phyloP scores from a whole-genome alignment of 768 basidiomycete species.

The Arthromyces matolae region DNA sequence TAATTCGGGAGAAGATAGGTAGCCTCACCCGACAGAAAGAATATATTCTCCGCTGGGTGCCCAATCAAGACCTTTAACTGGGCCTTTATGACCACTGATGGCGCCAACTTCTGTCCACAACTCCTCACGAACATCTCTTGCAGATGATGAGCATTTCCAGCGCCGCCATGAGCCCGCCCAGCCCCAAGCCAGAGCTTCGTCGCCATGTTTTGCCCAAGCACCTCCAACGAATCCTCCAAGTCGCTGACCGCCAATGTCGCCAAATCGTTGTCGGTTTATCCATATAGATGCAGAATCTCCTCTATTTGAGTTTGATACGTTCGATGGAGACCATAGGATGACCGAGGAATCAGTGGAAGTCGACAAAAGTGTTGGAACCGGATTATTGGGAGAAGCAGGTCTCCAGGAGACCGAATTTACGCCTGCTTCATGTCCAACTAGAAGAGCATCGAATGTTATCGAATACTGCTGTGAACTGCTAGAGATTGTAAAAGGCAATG shows the following conservation, averaged over 20 bases:
- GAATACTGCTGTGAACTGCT: slow-evolving; percentile 52
- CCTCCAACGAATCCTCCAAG: slow-evolving; percentile 92
- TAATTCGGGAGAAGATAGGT: background rate
- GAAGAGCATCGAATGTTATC: slow-evolving; percentile 88
- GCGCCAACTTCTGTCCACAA: slow-evolving; percentile 78
- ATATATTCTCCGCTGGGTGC: slow-evolving; percentile 83
- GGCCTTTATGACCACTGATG: slow-evolving; percentile 78
- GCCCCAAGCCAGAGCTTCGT: slow-evolving; percentile 77
- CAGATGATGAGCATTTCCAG: slow-evolving; percentile 51
- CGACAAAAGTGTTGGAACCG: slow-evolving; percentile 66
- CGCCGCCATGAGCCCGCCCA: slow-evolving; percentile 95
- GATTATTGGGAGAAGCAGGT: slow-evolving; percentile 29
- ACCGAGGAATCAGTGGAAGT: slow-evolving; percentile 94
- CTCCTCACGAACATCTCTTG: slow-evolving; percentile 28
- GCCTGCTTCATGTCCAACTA: slow-evolving; percentile 94
- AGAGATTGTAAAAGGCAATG: slow-evolving; percentile 1
- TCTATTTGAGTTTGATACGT: slow-evolving; percentile 32
- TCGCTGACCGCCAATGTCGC: slow-evolving; percentile 89
- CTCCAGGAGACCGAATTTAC: slow-evolving; percentile 89
- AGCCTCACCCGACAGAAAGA: slow-evolving; percentile 73
- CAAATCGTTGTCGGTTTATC: slow-evolving; percentile 89
- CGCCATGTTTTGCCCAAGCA: slow-evolving; percentile 64
- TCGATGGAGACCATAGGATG: slow-evolving; percentile 89
- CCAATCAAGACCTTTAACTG: slow-evolving; percentile 82
- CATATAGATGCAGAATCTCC: slow-evolving; percentile 64